These are phyloP conservation scores for Anthoceros angustus DNA, from an alignment of 225 moss, liverwort and hornwort genomes.

Conservation along the genomic window DNA sequence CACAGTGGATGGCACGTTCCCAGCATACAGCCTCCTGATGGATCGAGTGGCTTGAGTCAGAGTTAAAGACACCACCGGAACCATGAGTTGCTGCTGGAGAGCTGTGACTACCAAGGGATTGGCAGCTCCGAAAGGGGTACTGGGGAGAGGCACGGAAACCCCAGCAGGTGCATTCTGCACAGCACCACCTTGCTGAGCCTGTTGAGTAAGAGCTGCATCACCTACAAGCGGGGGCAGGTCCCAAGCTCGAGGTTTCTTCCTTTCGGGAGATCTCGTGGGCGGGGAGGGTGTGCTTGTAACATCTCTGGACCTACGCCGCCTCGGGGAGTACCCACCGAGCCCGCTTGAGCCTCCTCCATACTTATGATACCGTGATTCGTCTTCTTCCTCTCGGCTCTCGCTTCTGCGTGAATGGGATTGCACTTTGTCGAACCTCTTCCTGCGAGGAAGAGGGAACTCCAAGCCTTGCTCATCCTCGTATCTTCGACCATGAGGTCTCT, in stretches of 20 bases:
- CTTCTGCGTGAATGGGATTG: too few species aligned
- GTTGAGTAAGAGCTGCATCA: constrained; percentile 38
- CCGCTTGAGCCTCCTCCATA: constrained; percentile 59
- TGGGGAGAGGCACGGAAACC: constrained; percentile 24
- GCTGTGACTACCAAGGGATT: constrained; percentile 38
- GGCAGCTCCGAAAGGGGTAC: constrained; percentile 21
- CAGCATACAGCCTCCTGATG: constrained; percentile 60
- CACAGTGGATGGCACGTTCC: constrained; percentile 69
- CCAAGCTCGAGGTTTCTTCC: constrained; percentile 57
- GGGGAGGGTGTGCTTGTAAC: constrained; percentile 56
- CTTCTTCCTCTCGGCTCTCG: too few species aligned
- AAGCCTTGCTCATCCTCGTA: too few species aligned
- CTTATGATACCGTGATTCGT: constrained; percentile 15
- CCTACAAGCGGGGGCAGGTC: constrained; percentile 49
- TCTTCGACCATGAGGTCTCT: too few species aligned
- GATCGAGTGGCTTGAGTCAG: constrained; percentile 74
- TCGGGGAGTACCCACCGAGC: constrained; percentile 78
- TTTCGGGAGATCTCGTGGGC: constrained; percentile 51
- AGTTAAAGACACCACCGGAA: constrained; percentile 38
- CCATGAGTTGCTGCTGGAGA: constrained; percentile 41
- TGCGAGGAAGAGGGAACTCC: too few species aligned
- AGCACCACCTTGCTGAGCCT: constrained; percentile 34
- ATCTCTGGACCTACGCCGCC: constrained; percentile 40
- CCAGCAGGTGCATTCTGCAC: constrained; percentile 36
- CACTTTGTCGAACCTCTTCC: too few species aligned